These are phyloP conservation scores for Cucumis melo DNA, from an alignment of 306 rosid genomes.

Conservation along the genomic window DNA sequence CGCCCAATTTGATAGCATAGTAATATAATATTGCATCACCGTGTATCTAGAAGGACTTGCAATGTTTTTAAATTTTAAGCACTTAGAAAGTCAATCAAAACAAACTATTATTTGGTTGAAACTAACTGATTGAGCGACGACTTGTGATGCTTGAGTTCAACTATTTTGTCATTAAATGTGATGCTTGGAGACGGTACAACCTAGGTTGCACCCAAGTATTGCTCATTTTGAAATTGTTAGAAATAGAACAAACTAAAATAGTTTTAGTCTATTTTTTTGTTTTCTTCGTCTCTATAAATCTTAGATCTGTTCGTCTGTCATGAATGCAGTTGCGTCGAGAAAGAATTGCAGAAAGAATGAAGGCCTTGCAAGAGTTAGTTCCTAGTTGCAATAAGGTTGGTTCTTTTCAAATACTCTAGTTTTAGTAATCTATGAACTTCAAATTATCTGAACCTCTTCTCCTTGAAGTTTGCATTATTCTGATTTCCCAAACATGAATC, in stretches of 20 bases:
- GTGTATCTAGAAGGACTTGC: too few relatives aligned
- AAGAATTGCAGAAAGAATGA: conserved; percentile 99
- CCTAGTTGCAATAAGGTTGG: conserved; percentile 85
- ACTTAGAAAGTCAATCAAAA: too few relatives aligned
- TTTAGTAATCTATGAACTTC: neutral
- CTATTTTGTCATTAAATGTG: too few relatives aligned
- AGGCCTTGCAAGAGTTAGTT: conserved; percentile 92
- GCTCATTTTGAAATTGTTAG: too few relatives aligned
- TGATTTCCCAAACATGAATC: neutral
- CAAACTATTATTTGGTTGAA: too few relatives aligned
- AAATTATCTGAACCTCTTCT: neutral
- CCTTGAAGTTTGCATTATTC: neutral
- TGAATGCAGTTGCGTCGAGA: conserved; percentile 77
- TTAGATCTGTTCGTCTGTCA: neutral
- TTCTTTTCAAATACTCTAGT: neutral
- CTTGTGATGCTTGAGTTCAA: too few relatives aligned
- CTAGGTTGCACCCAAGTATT: too few relatives aligned
- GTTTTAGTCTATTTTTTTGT: neutral
- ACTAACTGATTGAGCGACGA: too few relatives aligned
- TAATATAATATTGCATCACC: neutral
- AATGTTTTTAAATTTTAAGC: too few relatives aligned
- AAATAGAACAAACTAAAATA: neutral
- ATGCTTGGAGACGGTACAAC: too few relatives aligned
- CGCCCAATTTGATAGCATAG: neutral
- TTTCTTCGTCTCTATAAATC: neutral